A percentile compares a stretch with the other conserved stretches of the same genome.
Evolutionary conservation across 1,284 basidiomycete species (phyloP).

Genomic region (Inonotus hispidus): DNA sequence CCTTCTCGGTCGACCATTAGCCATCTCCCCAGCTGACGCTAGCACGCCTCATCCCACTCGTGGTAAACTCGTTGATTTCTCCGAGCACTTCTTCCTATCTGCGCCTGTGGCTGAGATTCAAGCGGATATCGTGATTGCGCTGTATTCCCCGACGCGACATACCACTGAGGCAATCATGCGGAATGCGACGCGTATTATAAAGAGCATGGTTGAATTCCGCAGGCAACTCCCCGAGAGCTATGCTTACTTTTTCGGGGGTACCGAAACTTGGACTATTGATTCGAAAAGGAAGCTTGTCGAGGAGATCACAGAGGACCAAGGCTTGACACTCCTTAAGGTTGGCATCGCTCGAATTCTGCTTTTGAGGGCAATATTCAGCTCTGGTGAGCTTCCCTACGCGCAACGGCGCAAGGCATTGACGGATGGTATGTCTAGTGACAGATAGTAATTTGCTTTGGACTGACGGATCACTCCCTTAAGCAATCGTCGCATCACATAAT

Average conservation of each 20-base stretch:
- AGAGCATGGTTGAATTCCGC: conserved; percentile 63
- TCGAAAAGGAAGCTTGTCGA: conserved; percentile 59
- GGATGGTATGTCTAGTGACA: conserved; percentile 48
- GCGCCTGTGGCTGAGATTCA: conserved; percentile 73
- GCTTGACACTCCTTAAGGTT: conserved; percentile 72
- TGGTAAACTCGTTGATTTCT: conserved; percentile 37
- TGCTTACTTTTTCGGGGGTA: conserved; percentile 65
- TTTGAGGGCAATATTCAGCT: conserved; percentile 68
- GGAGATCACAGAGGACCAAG: conserved; percentile 70
- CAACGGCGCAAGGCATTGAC: conserved; percentile 63
- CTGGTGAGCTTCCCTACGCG: conserved; percentile 57
- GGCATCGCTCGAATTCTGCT: conserved; percentile 74
- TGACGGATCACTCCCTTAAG: conserved; percentile 31
- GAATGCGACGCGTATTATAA: conserved; percentile 70
- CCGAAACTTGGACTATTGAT: conserved; percentile 63
- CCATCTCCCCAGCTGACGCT: conserved; percentile 68
- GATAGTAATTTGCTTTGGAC: neutral
- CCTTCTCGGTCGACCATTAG: conserved; percentile 76
- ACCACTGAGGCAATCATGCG: conserved; percentile 63
- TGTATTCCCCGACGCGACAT: conserved; percentile 68
- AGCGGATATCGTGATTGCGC: conserved; percentile 77
- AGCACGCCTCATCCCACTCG: conserved; percentile 68
- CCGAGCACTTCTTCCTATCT: conserved; percentile 68
- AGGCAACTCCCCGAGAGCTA: conserved; percentile 62
- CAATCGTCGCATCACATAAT: conserved; percentile 78